Conservation (phyloP, 2,329 filamentous ascomycete genomes). For the Didymellaceae sp. region DNA sequence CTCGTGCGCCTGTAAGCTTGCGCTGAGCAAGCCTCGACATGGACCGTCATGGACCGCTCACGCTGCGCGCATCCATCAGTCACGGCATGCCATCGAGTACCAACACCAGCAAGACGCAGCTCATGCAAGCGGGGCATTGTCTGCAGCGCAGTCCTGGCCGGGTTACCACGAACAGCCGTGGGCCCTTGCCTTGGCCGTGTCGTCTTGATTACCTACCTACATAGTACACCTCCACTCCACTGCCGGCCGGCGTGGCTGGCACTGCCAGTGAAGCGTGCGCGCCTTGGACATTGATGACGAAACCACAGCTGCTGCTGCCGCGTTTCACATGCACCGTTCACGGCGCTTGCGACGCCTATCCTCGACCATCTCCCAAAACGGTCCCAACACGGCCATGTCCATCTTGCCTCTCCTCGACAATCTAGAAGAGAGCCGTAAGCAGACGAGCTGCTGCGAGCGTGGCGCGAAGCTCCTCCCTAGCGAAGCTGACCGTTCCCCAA, state of each 20-base stretch:
- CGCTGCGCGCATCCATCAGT: conserved; percentile 13
- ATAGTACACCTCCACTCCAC: conserved; percentile 2
- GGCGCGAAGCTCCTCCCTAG: conserved; percentile 17
- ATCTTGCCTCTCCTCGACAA: neutral
- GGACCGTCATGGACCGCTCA: neutral
- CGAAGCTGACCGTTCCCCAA: conserved; percentile 25
- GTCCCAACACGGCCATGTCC: conserved; percentile 21
- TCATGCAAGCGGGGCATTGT: conserved; percentile 21
- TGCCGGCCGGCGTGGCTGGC: conserved; percentile 6
- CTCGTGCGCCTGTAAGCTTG: conserved; percentile 26
- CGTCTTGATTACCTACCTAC: conserved; percentile 6
- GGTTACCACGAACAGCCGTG: conserved; percentile 11
- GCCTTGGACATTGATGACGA: conserved; percentile 20
- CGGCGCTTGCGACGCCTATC: conserved; percentile 22
- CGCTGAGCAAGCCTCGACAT: conserved; percentile 15
- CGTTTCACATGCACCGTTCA: conserved; percentile 39
- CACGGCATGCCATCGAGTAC: no score
- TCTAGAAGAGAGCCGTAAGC: conserved; percentile 28
- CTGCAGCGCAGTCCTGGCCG: conserved; percentile 17
- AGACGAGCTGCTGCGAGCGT: conserved; percentile 16
- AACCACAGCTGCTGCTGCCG: conserved; percentile 29
- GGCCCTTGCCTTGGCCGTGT: conserved; percentile 20
- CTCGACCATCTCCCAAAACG: neutral
- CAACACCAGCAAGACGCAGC: conserved; percentile 11
- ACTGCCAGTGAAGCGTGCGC: conserved; percentile 21